phyloP scores from a whole-genome alignment of 345 rosid species.

The Eutrema japonicum region DNA sequence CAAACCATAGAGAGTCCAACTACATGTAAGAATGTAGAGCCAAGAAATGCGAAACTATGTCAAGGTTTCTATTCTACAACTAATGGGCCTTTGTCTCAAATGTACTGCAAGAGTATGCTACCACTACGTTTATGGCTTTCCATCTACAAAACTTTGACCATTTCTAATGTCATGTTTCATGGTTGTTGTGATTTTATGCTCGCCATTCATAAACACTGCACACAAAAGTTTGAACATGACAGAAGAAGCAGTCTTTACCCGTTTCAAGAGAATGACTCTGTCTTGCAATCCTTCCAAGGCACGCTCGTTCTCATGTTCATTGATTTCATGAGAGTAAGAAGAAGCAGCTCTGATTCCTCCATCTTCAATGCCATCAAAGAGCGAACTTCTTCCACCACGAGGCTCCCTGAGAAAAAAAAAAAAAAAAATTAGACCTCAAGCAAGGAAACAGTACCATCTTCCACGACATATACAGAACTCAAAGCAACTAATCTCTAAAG shows the following conservation, averaged over 20 bases:
- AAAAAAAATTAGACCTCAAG: conserved; percentile 2
- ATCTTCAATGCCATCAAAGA: conserved; percentile 93
- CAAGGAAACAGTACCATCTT: conserved; percentile 17
- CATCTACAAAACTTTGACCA: not conserved
- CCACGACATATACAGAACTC: not conserved
- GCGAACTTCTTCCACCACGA: conserved; percentile 67
- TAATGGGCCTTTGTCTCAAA: not conserved
- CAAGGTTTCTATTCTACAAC: not conserved
- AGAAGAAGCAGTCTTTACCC: conserved; percentile 58
- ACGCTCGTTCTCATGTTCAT: conserved; percentile 91
- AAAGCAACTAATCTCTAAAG: conserved; percentile 16
- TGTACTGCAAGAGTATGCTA: not conserved
- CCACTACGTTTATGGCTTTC: not conserved
- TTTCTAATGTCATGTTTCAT: not conserved
- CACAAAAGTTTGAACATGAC: not conserved
- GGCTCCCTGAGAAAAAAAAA: conserved; percentile 57
- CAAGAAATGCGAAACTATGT: not conserved
- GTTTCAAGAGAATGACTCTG: conserved; percentile 79
- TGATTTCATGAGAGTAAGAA: conserved; percentile 85
- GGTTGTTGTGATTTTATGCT: conserved; percentile 6
- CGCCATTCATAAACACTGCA: not conserved
- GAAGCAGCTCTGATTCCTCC: conserved; percentile 93
- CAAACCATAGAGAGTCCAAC: not conserved
- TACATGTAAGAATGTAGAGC: not conserved
- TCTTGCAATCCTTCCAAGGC: conserved; percentile 96